Base-by-base conservation (phyloP, 139 green algal genomes). In the Micromonas commoda region DNA sequence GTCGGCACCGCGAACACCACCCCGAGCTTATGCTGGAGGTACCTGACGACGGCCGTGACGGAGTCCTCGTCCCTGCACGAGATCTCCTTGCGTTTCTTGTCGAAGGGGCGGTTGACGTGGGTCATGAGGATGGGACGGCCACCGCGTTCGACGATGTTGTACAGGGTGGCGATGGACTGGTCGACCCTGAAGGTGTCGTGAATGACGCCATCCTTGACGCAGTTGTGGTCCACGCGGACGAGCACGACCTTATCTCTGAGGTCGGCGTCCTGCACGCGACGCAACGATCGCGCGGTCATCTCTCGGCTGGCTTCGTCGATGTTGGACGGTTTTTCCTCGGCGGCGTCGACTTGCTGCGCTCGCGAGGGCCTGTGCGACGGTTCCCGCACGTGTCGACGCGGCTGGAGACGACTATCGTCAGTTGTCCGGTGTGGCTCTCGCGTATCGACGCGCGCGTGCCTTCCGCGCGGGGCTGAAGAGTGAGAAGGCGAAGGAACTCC, bases 81-180 rank as follows among this genome's bases (percentile, higher is more conserved):
- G 9, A 85, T 84, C 9, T 34, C 60, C 3, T 51, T 51, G 9
- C 32, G 76, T 35, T 80, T 76, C 4, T 83, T 84, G 67, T 85
- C 72, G 6, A 34, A 51, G 6, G 81, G 81, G 26, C 81, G 77
- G 21, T 73, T 73, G 52, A 86, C 78, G 78, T 86, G 81, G 34
- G 81, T 81, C 78, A 86, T 86, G 38, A 86, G 19, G 6, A 86
- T 84, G 51, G 70, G 81, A 21, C 77, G 4, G 3, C 78, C 81
- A 1, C 81, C 81, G 24, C 71, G 71, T 69, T 83, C 77, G 33
- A 80, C 54, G 4, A 86, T 81, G 65, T 70, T 76, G 51, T 82
- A 86, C 65, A 80, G 28, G n/a, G 75, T 80, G 1, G 52, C 57
- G 3, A 80, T 23, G 0, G 60, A 53, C 1, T 0, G 2, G 28